phyloP scores from a whole-genome alignment of 176 grass and related monocot species.

The Aegilops umbellulata region DNA sequence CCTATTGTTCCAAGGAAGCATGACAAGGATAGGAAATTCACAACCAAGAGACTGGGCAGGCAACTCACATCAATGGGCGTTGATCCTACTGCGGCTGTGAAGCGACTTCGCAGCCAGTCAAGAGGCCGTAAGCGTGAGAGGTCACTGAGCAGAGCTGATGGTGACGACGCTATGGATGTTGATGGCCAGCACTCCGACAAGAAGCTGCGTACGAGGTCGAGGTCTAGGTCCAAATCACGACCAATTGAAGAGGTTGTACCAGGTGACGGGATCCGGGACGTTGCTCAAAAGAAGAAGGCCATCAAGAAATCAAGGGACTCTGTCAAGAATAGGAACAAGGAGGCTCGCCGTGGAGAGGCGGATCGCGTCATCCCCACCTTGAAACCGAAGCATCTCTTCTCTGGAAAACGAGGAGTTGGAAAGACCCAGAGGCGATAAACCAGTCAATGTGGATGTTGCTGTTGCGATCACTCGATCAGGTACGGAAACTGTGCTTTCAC shows the following conservation, averaged over 20 bases:
- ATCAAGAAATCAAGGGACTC: constrained; percentile 51
- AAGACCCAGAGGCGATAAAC: constrained; percentile 69
- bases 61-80: constrained; percentile 58
- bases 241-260: constrained; percentile 51
- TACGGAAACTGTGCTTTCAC: neutral
- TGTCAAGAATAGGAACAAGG: constrained; percentile 68
- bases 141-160: constrained; percentile 53
- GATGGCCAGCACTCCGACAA: constrained; percentile 60
- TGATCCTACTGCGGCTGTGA: constrained; percentile 48
- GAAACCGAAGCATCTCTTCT: constrained; percentile 90
- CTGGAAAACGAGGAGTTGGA: constrained; percentile 64
- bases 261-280: constrained; percentile 71
- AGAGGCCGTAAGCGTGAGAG: constrained; percentile 73
- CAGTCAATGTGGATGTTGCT: neutral
- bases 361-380: constrained; percentile 80
- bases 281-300: constrained; percentile 61
- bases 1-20: constrained; percentile 73
- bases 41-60: constrained; percentile 35
- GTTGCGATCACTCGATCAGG: neutral
- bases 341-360: constrained; percentile 72
- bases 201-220: constrained; percentile 36
- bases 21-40: constrained; percentile 50
- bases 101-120: constrained; percentile 38
- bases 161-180: constrained; percentile 49
- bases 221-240: constrained; percentile 47